A percentile compares a stretch with the other conserved stretches of the same genome.
These are phyloP conservation scores for Heliophila coronopifolia DNA, from an alignment of 441 rosid species.

Conservation along the genomic window DNA sequence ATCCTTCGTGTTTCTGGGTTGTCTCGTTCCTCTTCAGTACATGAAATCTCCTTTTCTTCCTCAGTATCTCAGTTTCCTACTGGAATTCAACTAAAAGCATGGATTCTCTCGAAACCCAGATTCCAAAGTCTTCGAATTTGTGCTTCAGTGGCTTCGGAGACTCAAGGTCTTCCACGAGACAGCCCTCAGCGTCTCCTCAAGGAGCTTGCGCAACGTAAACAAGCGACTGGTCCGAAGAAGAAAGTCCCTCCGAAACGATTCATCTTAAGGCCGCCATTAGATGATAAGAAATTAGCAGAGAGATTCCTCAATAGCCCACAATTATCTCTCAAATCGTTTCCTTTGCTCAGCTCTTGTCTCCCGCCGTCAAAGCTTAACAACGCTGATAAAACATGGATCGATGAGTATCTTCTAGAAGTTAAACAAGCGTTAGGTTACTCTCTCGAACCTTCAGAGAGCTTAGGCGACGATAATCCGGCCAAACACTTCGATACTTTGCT, in stretches of 20 bases:
- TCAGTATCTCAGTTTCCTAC: conserved; percentile 46
- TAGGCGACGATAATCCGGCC: conserved; percentile 84
- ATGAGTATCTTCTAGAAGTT: conserved; percentile 79
- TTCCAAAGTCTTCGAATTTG: conserved; percentile 33
- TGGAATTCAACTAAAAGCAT: conserved; percentile 31
- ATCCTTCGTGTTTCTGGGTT: conserved; percentile 33
- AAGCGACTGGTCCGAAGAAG: conserved; percentile 54
- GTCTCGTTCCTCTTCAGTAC: conserved; percentile 13
- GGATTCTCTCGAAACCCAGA: conserved; percentile 27
- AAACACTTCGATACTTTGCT: conserved; percentile 81
- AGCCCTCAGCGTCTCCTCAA: conserved; percentile 89
- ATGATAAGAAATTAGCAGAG: conserved; percentile 65
- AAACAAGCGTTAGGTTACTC: conserved; percentile 91
- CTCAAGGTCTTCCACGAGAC: conserved; percentile 55
- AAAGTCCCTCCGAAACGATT: conserved; percentile 60
- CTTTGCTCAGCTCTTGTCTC: conserved; percentile 75
- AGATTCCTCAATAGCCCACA: conserved; percentile 84
- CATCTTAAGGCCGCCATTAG: conserved; percentile 76
- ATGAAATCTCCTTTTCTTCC: conserved; percentile 61
- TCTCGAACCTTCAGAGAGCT: conserved; percentile 50
- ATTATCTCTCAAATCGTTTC: conserved; percentile 74
- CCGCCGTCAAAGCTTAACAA: conserved; percentile 76
- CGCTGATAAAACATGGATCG: conserved; percentile 85
- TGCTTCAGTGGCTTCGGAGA: conserved; percentile 54
- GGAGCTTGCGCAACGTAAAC: conserved; percentile 83